These are phyloP conservation scores for Capsella rubella DNA, from an alignment of 441 rosid genomes.

Conservation along the genomic window DNA sequence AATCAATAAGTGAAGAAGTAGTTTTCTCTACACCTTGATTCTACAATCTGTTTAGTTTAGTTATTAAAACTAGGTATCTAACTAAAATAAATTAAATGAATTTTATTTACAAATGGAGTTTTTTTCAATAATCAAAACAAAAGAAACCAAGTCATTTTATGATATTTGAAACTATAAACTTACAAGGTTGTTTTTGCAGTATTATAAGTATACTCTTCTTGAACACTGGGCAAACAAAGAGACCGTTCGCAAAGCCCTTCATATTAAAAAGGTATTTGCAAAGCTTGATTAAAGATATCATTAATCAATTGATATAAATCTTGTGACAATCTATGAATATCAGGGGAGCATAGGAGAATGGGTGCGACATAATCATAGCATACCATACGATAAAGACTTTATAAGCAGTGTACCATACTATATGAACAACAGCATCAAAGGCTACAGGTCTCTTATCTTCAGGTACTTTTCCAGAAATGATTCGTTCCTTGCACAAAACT, in stretches of 20 bases:
- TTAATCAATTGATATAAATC: not conserved
- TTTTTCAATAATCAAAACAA: too few species aligned
- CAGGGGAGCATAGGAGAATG: not conserved
- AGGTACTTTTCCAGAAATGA: not conserved
- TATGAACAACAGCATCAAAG: not conserved
- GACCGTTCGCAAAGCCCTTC: not conserved
- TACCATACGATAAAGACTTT: not conserved
- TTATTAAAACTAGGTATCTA: too few species aligned
- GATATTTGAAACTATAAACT: not conserved
- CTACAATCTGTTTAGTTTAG: too few species aligned
- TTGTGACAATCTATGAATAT: too few species aligned
- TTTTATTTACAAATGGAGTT: too few species aligned
- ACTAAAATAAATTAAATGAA: too few species aligned
- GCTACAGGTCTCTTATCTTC: not conserved
- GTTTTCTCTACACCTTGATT: too few species aligned
- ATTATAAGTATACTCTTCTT: not conserved
- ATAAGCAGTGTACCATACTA: not conserved
- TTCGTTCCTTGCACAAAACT: too few species aligned
- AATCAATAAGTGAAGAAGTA: too few species aligned
- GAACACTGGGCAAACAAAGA: not conserved
- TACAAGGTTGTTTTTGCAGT: not conserved
- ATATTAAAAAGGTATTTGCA: not conserved
- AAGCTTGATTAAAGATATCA: not conserved
- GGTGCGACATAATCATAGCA: not conserved
- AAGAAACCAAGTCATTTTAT: too few species aligned